These are phyloP conservation scores for Aspergillus ostianus DNA, from an alignment of 495 filamentous ascomycete species.

Conservation along the genomic window DNA sequence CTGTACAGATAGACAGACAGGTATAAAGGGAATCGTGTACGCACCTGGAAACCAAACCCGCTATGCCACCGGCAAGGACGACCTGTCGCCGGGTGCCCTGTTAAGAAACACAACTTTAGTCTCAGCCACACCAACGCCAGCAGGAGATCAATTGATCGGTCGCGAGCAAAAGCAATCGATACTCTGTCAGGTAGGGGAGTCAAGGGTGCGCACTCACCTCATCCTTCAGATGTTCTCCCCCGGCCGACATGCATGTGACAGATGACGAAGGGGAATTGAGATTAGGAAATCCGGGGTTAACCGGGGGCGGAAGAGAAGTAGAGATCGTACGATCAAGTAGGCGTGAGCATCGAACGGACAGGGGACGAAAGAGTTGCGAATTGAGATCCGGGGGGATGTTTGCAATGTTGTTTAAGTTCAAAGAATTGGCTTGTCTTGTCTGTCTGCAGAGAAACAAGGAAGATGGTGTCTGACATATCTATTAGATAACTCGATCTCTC, in stretches of 20 bases:
- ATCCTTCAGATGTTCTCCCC: constrained; percentile 80
- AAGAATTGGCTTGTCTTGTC: no score
- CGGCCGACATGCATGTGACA: constrained; percentile 68
- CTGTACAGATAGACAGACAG: no score
- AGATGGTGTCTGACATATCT: not conserved
- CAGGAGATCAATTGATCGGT: not conserved
- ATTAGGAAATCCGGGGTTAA: not conserved
- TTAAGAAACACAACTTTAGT: not conserved
- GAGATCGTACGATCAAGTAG: not conserved
- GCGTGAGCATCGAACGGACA: not conserved
- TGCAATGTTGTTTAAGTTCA: no score
- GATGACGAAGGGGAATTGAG: not conserved
- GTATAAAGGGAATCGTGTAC: not conserved
- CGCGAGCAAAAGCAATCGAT: not conserved
- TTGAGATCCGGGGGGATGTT: no score
- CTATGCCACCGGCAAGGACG: constrained; percentile 77
- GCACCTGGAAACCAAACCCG: constrained; percentile 84
- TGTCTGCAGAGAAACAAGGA: no score
- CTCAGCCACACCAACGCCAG: not conserved
- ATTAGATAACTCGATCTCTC: not conserved
- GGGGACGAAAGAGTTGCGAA: no score
- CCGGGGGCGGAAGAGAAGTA: not conserved
- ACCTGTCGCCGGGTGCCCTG: constrained; percentile 83
- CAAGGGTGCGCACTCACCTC: constrained; percentile 54
- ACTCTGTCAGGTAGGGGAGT: no score